phyloP scores from a whole-genome alignment of 768 basidiomycete genomes.

The Porpolomopsis calyptriformis region DNA sequence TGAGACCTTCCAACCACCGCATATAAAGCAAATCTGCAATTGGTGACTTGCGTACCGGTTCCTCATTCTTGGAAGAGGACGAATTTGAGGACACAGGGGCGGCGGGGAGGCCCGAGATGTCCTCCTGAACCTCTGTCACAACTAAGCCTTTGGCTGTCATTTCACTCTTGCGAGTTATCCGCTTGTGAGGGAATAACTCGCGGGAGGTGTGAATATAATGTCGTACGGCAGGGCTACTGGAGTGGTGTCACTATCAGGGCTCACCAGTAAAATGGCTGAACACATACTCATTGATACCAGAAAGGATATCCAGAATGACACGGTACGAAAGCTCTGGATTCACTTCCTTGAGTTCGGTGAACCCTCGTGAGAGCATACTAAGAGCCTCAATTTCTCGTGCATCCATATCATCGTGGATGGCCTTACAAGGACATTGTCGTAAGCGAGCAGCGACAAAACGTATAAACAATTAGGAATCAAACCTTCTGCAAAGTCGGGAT shows the following conservation, averaged over 20 bases:
- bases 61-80: slow-evolving; percentile 23
- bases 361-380: slow-evolving; percentile 83
- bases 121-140: slow-evolving; percentile 74
- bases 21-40: slow-evolving; percentile 95
- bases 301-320: slow-evolving; percentile 78
- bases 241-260: neutral
- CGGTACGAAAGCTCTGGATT: slow-evolving; percentile 83
- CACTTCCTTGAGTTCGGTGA: slow-evolving; percentile 70
- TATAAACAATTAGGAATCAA: slow-evolving; percentile 15
- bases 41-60: slow-evolving; percentile 63
- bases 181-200: slow-evolving; percentile 70
- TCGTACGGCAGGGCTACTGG: slow-evolving; percentile 66
- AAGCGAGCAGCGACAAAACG: neutral
- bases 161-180: slow-evolving; percentile 68
- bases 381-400: slow-evolving; percentile 82
- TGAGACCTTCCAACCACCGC: slow-evolving; percentile 90
- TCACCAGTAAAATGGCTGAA: neutral
- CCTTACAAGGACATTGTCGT: slow-evolving; percentile 27
- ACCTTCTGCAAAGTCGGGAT: slow-evolving; percentile 72
- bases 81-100: slow-evolving; percentile 20
- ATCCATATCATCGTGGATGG: slow-evolving; percentile 75
- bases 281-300: slow-evolving; percentile 82
- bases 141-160: slow-evolving; percentile 79
- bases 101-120: slow-evolving; percentile 41
- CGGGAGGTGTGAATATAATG: slow-evolving; percentile 77